Base-by-base conservation (phyloP, 176 grass and related monocot species). In the Saccharum spontaneum region DNA sequence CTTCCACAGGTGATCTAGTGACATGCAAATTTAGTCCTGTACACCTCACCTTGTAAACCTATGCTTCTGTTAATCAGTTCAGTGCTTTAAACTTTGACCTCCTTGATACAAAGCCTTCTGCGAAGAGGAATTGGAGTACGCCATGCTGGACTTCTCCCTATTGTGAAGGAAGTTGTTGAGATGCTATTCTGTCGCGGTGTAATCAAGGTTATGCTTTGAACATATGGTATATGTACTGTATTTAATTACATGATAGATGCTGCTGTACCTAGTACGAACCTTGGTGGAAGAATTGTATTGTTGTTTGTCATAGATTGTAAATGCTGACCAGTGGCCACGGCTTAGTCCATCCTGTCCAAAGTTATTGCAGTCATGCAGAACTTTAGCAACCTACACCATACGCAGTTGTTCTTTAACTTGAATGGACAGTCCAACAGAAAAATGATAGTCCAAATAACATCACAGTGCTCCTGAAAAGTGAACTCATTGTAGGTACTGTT, bases 121-220 rank as follows among this genome's bases (percentile, higher is more conserved):
- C 87, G 87, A 77, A 91, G 93, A 93, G 96, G 96, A 64, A 92
- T 98, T 77, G 93, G 93, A 66, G 93, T 95, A 49, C 96, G 95
- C 78, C 96, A 98, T 88, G 93, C 96, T 75, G 96, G 96, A 57
- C 93, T 98, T 90, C 96, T 98, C 91, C 96, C 96, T 80, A 98
- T 98, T 71, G 91, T 94, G 40, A 98, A 98, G 85, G 93, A 98
- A 98, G 96, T 98, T 62, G 96, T 98, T 72, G 96, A 98, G 78
- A 98, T 98, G 96, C 91, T 98, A 24, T 98, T 98, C 85, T 98
- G 96, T 84, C 91, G 87, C 70, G 96, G 96, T 23, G 91, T 95
- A 45, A 95, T 98, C 62, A 98, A 98, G 96, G 95, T 98, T 93
- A 89, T 52, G 59, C 55, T 76, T 73, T 83, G 69, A 81, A 81